phyloP scores from a whole-genome alignment of 176 grass and related monocot species.

The Leersia perrieri region DNA sequence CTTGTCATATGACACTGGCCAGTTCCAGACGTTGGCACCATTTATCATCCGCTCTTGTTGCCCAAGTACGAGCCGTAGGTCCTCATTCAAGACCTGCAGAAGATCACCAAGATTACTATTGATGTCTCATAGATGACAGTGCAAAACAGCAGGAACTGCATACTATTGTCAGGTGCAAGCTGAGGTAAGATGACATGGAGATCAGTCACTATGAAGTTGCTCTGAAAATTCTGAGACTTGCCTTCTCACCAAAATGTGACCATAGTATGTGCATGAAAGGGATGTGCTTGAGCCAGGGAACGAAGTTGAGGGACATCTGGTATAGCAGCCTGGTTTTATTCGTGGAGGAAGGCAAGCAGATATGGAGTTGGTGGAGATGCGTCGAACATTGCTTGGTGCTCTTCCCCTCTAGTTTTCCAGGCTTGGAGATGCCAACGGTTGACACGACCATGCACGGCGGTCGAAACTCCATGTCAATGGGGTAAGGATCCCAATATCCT shows the following conservation, averaged over 20 bases:
- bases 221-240: slow-evolving; percentile 9
- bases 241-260: slow-evolving; percentile 93
- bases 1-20: slow-evolving; percentile 89
- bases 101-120: background rate
- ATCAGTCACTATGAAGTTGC: background rate
- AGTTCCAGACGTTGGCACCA: slow-evolving; percentile 88
- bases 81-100: slow-evolving; percentile 92
- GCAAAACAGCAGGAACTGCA: background rate
- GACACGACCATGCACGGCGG: slow-evolving; percentile 92
- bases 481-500: slow-evolving; percentile 98
- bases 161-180: background rate
- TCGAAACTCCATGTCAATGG: slow-evolving; percentile 97
- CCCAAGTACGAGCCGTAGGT: slow-evolving; percentile 80
- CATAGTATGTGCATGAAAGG: slow-evolving; percentile 81
- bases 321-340: slow-evolving; percentile 91
- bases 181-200: background rate
- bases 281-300: slow-evolving; percentile 86
- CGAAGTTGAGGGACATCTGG: slow-evolving; percentile 91
- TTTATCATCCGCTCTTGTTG: slow-evolving; percentile 96
- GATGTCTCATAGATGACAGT: background rate
- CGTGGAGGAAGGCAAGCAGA: slow-evolving; percentile 89
- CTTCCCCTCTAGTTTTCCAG: slow-evolving; percentile 79
- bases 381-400: slow-evolving; percentile 76
- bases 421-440: slow-evolving; percentile 93
- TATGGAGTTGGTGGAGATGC: slow-evolving; percentile 92